Evolutionary conservation across 2,329 filamentous ascomycete genomes (phyloP), one percentile per base, ranked within the genome.

Genomic region (Verticillium longisporum): DNA sequence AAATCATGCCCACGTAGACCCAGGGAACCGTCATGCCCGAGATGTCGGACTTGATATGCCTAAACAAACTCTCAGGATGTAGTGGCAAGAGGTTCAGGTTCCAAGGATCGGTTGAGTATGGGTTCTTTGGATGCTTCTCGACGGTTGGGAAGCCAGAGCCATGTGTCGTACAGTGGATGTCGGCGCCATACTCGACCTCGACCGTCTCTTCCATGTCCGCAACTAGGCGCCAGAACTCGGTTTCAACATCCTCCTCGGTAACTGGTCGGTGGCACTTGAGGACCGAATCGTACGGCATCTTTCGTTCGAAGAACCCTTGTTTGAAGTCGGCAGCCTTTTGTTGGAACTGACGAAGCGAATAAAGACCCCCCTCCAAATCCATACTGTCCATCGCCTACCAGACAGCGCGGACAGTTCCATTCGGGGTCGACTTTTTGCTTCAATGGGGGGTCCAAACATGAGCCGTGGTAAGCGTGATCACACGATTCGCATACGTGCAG

Each of bases 1-100:
- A 99, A 45, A 96, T 96, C 95, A 99, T 99, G 64, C 95, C 95
- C 4, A 99, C 95, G 71, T 99, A 99, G 3, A 99, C 87, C 95
- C 95, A 99, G 0, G 95, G 95, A 7, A 99, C 94, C 0, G 95
- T 99, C 95, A 99, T 99, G 41, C 95, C 95, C 1, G 95, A 98
- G 59, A 99, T 96, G 71, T 99, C 95, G 0, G 94, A 92, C 73
- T 98, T 98, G 80, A 99, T 98, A 68, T 99, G 91, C 57, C 94
- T 86, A 78, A 99, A 99, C 1, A 99, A 80, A 56, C 93, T 97
- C 59, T 98, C 94, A 1, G 89, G 87, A 66, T 97, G 88, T 59
- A 98, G 86, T 0, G 95, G 95, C 63, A 98, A 82, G 56, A 96
- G 88, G 69, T 96, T 99, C 60, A 99, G 80, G 68, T 99, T 99